Conservation (phyloP, 2,329 filamentous ascomycete genomes). For the Pyrenophora teres region DNA sequence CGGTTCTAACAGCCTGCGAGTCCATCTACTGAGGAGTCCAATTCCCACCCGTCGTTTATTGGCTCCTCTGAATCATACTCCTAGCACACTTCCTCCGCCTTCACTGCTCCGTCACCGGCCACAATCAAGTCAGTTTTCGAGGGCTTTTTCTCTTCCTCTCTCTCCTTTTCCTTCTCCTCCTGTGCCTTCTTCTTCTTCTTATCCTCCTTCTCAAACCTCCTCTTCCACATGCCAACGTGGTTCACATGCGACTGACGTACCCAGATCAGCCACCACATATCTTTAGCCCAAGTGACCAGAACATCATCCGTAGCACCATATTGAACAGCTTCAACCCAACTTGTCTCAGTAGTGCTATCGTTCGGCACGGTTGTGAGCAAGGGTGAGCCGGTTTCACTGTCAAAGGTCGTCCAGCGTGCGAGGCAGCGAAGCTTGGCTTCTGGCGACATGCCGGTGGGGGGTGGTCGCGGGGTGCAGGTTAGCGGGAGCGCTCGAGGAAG, state of each 20-base stretch:
- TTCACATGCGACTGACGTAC: constrained; percentile 26
- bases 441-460: constrained; percentile 25
- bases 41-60: no score
- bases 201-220: constrained; percentile 28
- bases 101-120: no score
- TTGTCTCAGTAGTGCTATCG: constrained; percentile 28
- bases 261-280: constrained; percentile 36
- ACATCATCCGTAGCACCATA: constrained; percentile 18
- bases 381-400: constrained; percentile 10
- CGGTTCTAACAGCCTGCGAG: no score
- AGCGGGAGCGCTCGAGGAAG: constrained; percentile 21
- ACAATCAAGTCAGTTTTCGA: no score
- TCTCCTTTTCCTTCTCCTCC: constrained; percentile 1
- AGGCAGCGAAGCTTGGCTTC: constrained; percentile 31
- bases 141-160: not conserved
- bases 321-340: constrained; percentile 22
- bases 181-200: constrained; percentile 8
- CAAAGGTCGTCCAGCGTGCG: constrained; percentile 36
- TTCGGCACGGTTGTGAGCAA: constrained; percentile 20
- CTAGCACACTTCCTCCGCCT: no score
- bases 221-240: constrained; percentile 31
- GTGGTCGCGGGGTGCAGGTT: constrained; percentile 16
- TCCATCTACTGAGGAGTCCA: no score
- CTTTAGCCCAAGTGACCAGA: constrained; percentile 22
- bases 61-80: no score